A percentile compares a stretch with the other conserved stretches of the same genome.
These are phyloP conservation scores for Astragalus membranaceus DNA, from an alignment of 306 rosid species.

Conservation along the genomic window DNA sequence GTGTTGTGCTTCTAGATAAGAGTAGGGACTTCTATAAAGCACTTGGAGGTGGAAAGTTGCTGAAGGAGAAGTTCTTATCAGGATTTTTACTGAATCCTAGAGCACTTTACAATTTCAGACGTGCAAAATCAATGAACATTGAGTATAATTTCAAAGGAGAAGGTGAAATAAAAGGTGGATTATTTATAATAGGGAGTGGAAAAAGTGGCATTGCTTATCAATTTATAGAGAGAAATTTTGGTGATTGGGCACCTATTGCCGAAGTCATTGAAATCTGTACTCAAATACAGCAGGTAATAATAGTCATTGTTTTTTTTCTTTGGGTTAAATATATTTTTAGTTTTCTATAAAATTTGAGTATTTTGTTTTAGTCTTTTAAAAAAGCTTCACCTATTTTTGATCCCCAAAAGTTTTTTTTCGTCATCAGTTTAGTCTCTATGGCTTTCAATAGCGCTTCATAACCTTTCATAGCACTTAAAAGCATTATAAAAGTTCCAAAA, in stretches of 20 bases:
- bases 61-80: constrained; percentile 69
- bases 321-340: too few species aligned
- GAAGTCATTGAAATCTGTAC: constrained; percentile 76
- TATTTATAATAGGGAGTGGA: constrained; percentile 60
- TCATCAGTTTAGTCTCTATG: too few species aligned
- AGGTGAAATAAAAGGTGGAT: constrained; percentile 93
- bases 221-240: constrained; percentile 88
- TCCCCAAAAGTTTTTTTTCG: too few species aligned
- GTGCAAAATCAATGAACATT: constrained; percentile 63
- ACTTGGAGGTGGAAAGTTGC: constrained; percentile 81
- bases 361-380: too few species aligned
- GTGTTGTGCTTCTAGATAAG: constrained; percentile 55
- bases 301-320: background rate
- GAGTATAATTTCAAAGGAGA: constrained; percentile 69
- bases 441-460: too few species aligned
- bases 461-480: too few species aligned
- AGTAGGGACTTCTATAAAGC: constrained; percentile 65
- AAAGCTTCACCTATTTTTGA: too few species aligned
- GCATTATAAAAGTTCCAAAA: too few species aligned
- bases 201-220: constrained; percentile 78
- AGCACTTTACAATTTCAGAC: constrained; percentile 72
- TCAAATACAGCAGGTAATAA: constrained; percentile 60
- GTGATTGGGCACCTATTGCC: constrained; percentile 86
- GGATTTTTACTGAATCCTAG: constrained; percentile 75
- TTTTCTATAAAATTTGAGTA: too few species aligned